phyloP scores from a whole-genome alignment of 148 eudicot genomes.

The Selenicereus undatus region DNA sequence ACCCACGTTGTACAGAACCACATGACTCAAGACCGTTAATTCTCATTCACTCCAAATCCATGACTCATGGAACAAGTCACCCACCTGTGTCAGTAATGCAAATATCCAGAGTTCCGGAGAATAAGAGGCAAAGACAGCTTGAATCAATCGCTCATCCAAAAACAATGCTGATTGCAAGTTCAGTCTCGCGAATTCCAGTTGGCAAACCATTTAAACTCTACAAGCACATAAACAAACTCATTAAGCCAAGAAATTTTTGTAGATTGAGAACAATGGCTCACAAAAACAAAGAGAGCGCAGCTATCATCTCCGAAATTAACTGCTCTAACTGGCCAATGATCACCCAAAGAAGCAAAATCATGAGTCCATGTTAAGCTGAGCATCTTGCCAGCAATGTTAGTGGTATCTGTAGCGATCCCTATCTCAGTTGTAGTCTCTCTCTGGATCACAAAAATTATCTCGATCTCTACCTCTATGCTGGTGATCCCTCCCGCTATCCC shows the following conservation, averaged over 20 bases:
- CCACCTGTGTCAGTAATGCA: not conserved
- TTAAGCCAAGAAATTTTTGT: not conserved
- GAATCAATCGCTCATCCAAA: not conserved
- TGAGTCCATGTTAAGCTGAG: too few relatives aligned
- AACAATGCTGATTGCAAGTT: not conserved
- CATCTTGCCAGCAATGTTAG: not conserved
- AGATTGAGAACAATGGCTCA: not conserved
- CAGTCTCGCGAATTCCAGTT: not conserved
- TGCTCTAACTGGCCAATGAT: not conserved
- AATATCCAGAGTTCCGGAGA: not conserved
- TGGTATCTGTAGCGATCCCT: slow-evolving; percentile 58
- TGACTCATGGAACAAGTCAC: not conserved
- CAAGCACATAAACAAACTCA: not conserved
- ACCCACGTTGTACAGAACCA: too few relatives aligned
- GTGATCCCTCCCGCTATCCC: slow-evolving; percentile 56
- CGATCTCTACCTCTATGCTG: slow-evolving; percentile 36
- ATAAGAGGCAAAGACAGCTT: not conserved
- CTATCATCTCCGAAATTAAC: not conserved
- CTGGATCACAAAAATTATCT: slow-evolving; percentile 43
- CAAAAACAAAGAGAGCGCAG: not conserved
- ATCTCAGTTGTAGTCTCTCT: slow-evolving; percentile 57
- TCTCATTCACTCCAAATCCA: not conserved
- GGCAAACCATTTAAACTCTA: not conserved
- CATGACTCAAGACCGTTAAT: too few relatives aligned
- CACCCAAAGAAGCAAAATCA: not conserved